Conservation (phyloP, 2,329 filamentous ascomycete species). For the Verticillium isaacii region DNA sequence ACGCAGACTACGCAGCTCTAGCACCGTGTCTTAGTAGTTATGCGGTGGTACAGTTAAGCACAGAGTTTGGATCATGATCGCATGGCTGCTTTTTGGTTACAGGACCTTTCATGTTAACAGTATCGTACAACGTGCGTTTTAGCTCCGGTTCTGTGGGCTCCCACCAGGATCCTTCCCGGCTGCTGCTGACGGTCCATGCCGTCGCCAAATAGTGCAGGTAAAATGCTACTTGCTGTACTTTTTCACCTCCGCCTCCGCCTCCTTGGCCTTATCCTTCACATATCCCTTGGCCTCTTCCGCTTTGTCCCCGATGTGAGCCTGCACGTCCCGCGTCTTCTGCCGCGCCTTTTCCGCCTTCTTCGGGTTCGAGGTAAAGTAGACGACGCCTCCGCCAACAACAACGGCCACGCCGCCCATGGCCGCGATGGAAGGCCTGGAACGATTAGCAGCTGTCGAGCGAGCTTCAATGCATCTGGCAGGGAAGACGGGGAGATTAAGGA, state of each 20-base stretch:
- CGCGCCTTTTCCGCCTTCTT: background rate
- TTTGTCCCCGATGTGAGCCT: background rate
- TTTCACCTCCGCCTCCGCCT: background rate
- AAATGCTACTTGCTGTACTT: background rate
- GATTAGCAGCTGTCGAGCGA: background rate
- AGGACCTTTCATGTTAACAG: no score
- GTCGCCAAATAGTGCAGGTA: no score
- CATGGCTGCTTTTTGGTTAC: no score
- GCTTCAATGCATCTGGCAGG: background rate
- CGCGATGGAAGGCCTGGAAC: conserved; percentile 4
- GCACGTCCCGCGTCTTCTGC: background rate
- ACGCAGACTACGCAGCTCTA: no score
- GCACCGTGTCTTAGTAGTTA: no score
- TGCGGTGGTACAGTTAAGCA: no score
- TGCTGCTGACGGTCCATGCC: no score
- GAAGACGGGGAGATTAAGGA: no score
- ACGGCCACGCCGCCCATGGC: conserved; percentile 9
- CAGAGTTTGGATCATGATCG: no score
- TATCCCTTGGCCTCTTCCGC: background rate
- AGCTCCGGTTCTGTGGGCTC: no score
- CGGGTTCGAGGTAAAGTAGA: conserved; percentile 8
- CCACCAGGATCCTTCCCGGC: no score
- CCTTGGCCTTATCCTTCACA: background rate
- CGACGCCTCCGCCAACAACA: conserved; percentile 3
- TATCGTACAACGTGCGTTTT: no score